phyloP scores from a whole-genome alignment of 768 basidiomycete species.

The Rubroboletus pulcherrimus region DNA sequence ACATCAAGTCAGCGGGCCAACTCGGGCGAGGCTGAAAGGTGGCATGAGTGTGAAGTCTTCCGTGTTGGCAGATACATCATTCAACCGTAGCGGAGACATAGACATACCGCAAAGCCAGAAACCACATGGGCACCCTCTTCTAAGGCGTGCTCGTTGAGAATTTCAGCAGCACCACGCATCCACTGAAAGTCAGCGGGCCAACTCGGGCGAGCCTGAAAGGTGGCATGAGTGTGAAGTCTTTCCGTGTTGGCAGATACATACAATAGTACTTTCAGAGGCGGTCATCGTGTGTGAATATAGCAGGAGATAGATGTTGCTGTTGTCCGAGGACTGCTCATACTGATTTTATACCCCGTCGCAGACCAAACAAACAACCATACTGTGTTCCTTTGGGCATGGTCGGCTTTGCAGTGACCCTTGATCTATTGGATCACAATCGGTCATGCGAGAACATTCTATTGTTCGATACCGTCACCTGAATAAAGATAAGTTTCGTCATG shows the following conservation, averaged over 20 bases:
- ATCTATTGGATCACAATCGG: not conserved
- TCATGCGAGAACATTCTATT: not conserved
- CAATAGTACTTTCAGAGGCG: not conserved
- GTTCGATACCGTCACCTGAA: not conserved
- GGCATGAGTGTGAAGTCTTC: not conserved
- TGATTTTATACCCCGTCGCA: not conserved
- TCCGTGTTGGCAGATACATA: not conserved
- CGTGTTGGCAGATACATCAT: not conserved
- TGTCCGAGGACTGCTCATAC: not conserved
- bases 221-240: not conserved
- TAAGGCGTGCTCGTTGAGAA: not conserved
- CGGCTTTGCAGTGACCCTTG: not conserved
- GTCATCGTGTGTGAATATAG: not conserved
- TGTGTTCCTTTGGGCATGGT: not conserved
- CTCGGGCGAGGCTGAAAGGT: not conserved
- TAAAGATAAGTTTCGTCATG: not conserved
- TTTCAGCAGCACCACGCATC: not conserved
- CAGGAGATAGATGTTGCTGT: no score
- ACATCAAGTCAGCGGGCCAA: not conserved
- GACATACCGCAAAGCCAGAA: no score
- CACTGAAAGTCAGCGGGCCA: not conserved
- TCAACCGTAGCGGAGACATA: no score
- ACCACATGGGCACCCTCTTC: not conserved
- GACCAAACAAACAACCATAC: not conserved
- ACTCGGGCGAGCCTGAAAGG: not conserved